These are phyloP conservation scores for Rhodosporidiobolus odoratus DNA, from an alignment of 768 basidiomycete genomes.

Conservation along the genomic window DNA sequence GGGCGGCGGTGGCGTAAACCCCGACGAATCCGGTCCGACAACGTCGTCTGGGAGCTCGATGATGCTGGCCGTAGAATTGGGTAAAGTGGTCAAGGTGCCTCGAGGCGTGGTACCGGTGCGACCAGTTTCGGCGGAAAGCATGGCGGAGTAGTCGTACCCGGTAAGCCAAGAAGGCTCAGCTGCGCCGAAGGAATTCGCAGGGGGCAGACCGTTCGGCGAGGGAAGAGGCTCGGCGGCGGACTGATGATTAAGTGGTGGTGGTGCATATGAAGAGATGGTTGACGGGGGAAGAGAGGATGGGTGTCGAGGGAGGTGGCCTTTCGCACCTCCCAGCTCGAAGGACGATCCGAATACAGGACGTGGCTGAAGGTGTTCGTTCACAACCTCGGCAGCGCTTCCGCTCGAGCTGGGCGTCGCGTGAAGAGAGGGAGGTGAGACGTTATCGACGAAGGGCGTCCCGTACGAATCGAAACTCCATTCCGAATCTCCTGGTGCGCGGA, in stretches of 20 bases:
- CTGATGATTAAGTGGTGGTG: neutral
- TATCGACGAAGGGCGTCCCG: constrained; percentile 5
- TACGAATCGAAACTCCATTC: constrained; percentile 5
- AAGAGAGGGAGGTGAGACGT: neutral
- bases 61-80: neutral
- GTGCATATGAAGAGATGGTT: neutral
- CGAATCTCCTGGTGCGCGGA: neutral
- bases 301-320: neutral
- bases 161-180: neutral
- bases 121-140: neutral
- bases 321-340: neutral
- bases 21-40: neutral
- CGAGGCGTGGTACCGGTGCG: neutral
- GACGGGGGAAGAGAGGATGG: neutral
- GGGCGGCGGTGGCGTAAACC: neutral
- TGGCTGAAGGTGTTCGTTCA: neutral
- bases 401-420: neutral
- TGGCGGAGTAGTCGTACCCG: neutral
- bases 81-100: too few species aligned
- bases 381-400: neutral
- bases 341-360: neutral
- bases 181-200: neutral
- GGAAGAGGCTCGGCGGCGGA: neutral
- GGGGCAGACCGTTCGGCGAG: neutral
- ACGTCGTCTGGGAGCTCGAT: neutral